phyloP scores from a whole-genome alignment of 495 filamentous ascomycete genomes.

The Viridothelium virens region DNA sequence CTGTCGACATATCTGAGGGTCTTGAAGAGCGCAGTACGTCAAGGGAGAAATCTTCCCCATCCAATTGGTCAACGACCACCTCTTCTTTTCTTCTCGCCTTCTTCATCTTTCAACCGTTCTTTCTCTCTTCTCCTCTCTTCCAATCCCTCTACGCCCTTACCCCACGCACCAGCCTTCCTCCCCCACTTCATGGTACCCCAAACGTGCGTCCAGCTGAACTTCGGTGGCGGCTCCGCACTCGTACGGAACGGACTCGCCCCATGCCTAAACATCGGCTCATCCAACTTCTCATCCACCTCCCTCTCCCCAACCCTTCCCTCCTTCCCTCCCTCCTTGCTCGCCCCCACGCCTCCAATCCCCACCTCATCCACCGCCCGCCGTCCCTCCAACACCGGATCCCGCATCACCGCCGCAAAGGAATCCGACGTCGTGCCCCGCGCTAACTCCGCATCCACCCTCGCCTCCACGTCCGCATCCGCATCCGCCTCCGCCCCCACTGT shows the following conservation, averaged over 20 bases:
- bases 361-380: conserved; percentile 29
- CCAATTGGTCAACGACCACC: neutral
- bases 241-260: conserved; percentile 42
- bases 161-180: conserved; percentile 47
- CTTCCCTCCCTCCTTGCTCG: conserved; percentile 21
- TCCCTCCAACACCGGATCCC: conserved; percentile 4
- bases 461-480: neutral
- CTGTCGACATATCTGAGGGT: too few relatives aligned
- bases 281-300: conserved; percentile 17
- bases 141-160: conserved; percentile 42
- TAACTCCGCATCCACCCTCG: neutral
- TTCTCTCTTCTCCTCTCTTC: conserved; percentile 29
- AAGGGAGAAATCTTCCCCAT: neutral
- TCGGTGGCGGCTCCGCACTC: conserved; percentile 39
- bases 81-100: neutral
- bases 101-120: neutral
- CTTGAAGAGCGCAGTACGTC: too few relatives aligned
- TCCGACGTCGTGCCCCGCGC: conserved; percentile 6
- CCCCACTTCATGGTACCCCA: conserved; percentile 50
- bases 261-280: conserved; percentile 30
- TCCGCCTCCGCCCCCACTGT: too few relatives aligned
- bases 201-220: conserved; percentile 43
- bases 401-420: conserved; percentile 8
- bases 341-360: conserved; percentile 36
- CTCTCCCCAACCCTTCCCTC: conserved; percentile 22